Evolutionary conservation across 208 protist species (phyloP).

Genomic region (Leishmania martiniquensis): DNA sequence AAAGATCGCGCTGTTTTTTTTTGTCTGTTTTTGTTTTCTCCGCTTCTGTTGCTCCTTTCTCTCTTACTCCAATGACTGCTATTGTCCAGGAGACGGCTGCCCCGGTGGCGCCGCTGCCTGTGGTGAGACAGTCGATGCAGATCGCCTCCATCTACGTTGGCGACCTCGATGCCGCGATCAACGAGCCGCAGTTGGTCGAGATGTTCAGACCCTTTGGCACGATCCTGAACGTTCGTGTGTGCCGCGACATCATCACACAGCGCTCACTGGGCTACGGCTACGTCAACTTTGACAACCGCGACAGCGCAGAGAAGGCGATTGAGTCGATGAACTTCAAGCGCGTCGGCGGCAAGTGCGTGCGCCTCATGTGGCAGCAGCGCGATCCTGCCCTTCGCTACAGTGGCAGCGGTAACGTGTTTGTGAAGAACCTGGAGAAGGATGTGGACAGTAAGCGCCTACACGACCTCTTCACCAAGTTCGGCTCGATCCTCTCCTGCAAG

Average conservation of each 20-base stretch:
- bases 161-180: slow-evolving; percentile 95
- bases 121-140: slow-evolving; percentile 80
- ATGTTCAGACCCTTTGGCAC: slow-evolving; percentile 98
- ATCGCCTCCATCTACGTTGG: slow-evolving; percentile 98
- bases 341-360: slow-evolving; percentile 95
- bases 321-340: slow-evolving; percentile 98
- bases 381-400: slow-evolving; percentile 98
- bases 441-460: slow-evolving; percentile 98
- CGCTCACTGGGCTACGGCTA: slow-evolving; percentile 99
- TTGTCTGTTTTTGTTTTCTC: background rate
- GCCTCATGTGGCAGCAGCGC: slow-evolving; percentile 99
- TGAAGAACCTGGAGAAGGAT: slow-evolving; percentile 97
- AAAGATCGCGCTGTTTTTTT: background rate
- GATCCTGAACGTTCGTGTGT: slow-evolving; percentile 98
- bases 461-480: slow-evolving; percentile 98
- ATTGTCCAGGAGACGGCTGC: slow-evolving; percentile 30
- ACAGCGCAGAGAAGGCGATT: slow-evolving; percentile 97
- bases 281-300: slow-evolving; percentile 98
- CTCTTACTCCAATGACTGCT: slow-evolving; percentile 1
- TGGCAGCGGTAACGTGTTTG: slow-evolving; percentile 98
- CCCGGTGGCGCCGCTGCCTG: slow-evolving; percentile 22
- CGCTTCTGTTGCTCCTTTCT: background rate
- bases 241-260: slow-evolving; percentile 97
- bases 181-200: slow-evolving; percentile 96
- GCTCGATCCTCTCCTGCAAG: slow-evolving; percentile 99